Percentiles rank a stretch among this genome's conserved stretches.
These are phyloP conservation scores for Cyclocybe aegerita DNA, from an alignment of 768 basidiomycete species.

Conservation along the genomic window DNA sequence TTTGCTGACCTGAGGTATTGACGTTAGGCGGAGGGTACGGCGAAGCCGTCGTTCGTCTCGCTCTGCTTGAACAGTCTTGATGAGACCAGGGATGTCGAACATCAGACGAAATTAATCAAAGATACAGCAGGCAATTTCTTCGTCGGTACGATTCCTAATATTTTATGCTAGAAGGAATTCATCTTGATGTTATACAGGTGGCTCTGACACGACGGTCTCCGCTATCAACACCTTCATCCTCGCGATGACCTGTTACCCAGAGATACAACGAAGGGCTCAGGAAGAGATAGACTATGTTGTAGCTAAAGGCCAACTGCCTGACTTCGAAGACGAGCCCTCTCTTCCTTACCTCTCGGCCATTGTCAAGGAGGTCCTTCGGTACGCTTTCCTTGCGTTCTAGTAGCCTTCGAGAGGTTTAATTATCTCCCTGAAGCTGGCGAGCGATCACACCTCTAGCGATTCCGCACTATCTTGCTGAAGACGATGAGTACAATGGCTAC, in stretches of 20 bases:
- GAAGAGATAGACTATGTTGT: slow-evolving; percentile 16
- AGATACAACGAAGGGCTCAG: slow-evolving; percentile 13
- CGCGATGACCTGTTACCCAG: slow-evolving; percentile 10
- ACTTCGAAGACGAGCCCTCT: slow-evolving; percentile 11
- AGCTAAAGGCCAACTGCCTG: slow-evolving; percentile 7
- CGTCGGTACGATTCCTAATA: not conserved
- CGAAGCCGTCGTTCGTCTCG: slow-evolving; percentile 14
- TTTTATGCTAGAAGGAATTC: not conserved
- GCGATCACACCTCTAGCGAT: no score
- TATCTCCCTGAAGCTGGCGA: no score
- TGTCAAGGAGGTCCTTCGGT: slow-evolving; percentile 17
- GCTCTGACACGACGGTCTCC: slow-evolving; percentile 15
- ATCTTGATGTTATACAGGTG: slow-evolving; percentile 1
- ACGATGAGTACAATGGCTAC: no score
- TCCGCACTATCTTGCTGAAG: no score
- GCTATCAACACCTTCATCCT: slow-evolving; percentile 13
- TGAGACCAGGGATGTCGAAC: slow-evolving; percentile 5
- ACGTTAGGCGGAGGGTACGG: slow-evolving; percentile 9
- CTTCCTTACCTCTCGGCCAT: slow-evolving; percentile 15
- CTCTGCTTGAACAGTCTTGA: slow-evolving; percentile 11
- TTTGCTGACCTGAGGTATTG: not conserved
- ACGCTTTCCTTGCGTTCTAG: not conserved
- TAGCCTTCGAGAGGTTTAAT: not conserved
- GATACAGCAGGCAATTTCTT: slow-evolving; percentile 18
- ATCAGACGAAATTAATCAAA: slow-evolving; percentile 11